Evolutionary conservation across 495 filamentous ascomycete species (phyloP).

Genomic region (Neohortaea acidophila): DNA sequence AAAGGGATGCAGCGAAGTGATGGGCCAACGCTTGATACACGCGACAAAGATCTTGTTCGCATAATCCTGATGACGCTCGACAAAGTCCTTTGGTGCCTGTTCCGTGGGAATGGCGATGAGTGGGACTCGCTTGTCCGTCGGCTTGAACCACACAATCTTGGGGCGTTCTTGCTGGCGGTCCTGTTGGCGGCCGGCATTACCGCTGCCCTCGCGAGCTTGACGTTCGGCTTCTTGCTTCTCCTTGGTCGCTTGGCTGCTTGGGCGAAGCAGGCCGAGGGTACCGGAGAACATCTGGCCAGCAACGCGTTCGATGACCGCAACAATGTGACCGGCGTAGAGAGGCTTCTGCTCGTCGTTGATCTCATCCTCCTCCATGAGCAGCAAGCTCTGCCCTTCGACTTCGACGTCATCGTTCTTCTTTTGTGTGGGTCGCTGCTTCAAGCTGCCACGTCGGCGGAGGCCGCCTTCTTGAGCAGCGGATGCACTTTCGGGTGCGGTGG

Average conservation of each 20-base stretch:
- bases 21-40: slow-evolving; percentile 98
- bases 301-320: slow-evolving; percentile 92
- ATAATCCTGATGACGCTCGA: slow-evolving; percentile 96
- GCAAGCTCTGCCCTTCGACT: slow-evolving; percentile 91
- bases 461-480: slow-evolving; percentile 56
- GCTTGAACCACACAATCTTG: slow-evolving; percentile 99
- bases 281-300: slow-evolving; percentile 99
- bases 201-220: slow-evolving; percentile 73
- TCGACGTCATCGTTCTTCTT: slow-evolving; percentile 99
- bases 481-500: slow-evolving; percentile 46
- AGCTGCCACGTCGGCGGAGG: slow-evolving; percentile 79
- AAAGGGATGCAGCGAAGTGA: slow-evolving; percentile 97
- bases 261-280: slow-evolving; percentile 79
- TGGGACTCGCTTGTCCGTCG: slow-evolving; percentile 95
- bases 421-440: slow-evolving; percentile 90
- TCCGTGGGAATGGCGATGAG: slow-evolving; percentile 96
- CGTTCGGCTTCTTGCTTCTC: slow-evolving; percentile 98
- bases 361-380: slow-evolving; percentile 95
- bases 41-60: slow-evolving; percentile 95
- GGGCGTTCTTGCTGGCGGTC: slow-evolving; percentile 88
- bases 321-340: slow-evolving; percentile 89
- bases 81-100: slow-evolving; percentile 92
- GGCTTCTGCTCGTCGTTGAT: slow-evolving; percentile 98
- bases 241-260: slow-evolving; percentile 97
- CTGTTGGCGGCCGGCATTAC: slow-evolving; percentile 53